These are phyloP conservation scores for Perkinsus olseni DNA, from an alignment of 169 alveolate species.

Conservation along the genomic window DNA sequence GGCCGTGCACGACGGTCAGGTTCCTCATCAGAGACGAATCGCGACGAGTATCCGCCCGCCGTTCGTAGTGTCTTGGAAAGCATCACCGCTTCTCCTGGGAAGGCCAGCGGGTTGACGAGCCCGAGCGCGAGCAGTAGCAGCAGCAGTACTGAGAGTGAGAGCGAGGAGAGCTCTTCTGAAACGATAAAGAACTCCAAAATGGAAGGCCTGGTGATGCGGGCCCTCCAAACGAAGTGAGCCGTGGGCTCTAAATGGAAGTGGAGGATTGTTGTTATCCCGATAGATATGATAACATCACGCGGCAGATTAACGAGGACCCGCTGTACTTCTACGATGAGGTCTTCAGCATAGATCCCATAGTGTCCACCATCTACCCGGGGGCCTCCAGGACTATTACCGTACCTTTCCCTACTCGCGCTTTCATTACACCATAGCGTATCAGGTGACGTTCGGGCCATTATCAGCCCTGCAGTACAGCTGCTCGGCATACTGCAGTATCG, in stretches of 20 bases:
- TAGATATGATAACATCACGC: background rate
- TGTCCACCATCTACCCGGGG: conserved; percentile 80
- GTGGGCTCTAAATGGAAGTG: background rate
- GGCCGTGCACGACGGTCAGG: conserved; percentile 37
- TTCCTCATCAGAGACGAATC: conserved; percentile 31
- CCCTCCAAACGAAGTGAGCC: background rate
- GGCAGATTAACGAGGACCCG: conserved; percentile 60
- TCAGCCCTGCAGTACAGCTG: conserved; percentile 76
- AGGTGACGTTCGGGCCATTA: conserved; percentile 63
- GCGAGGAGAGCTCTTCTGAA: conserved; percentile 52
- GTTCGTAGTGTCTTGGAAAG: background rate
- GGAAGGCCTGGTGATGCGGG: background rate
- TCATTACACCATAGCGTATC: background rate
- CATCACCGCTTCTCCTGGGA: conserved; percentile 23
- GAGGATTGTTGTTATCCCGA: too few species aligned
- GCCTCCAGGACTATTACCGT: conserved; percentile 29
- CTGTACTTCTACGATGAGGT: conserved; percentile 75
- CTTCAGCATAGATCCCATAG: conserved; percentile 72
- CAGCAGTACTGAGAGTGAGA: conserved; percentile 38
- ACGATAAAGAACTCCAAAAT: conserved; percentile 33
- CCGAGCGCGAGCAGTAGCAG: background rate
- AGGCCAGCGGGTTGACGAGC: conserved; percentile 9
- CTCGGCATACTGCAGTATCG: conserved; percentile 65
- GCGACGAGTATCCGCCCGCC: conserved; percentile 31
- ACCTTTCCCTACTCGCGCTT: background rate